phyloP scores from a whole-genome alignment of 176 grass and related monocot genomes.

The Aegilops tauschii region DNA sequence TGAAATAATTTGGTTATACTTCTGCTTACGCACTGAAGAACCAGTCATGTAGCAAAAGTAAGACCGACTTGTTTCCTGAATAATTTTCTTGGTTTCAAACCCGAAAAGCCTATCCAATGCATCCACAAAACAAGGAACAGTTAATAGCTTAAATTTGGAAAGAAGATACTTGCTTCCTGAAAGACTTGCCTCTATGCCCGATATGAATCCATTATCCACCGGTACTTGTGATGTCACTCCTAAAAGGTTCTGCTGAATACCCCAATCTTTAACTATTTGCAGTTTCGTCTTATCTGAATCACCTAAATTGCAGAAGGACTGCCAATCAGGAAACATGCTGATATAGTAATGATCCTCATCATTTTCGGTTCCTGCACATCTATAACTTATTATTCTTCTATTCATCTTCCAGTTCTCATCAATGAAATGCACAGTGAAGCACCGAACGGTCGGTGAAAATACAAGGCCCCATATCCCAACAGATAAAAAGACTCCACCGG shows the following conservation, averaged over 20 bases:
- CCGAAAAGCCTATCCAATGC: not conserved
- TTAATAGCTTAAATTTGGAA: not conserved
- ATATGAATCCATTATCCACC: not conserved
- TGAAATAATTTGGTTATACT: conserved; percentile 5
- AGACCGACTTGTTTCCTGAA: not conserved
- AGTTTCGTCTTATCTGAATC: not conserved
- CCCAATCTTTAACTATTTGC: not conserved
- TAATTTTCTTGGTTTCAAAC: not conserved
- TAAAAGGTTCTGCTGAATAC: conserved; percentile 6
- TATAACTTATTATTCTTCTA: conserved; percentile 14
- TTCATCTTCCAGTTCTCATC: conserved; percentile 19
- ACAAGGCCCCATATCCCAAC: not conserved
- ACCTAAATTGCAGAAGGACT: not conserved
- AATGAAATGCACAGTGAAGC: conserved; percentile 10
- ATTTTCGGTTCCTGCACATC: not conserved
- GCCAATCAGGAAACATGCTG: not conserved
- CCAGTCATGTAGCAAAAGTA: conserved; percentile 27
- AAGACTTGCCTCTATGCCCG: not conserved
- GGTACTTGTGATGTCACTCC: not conserved
- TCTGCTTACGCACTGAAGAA: not conserved
- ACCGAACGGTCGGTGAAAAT: not conserved
- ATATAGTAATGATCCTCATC: not conserved
- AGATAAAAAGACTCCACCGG: not conserved
- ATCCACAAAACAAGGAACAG: conserved; percentile 6
- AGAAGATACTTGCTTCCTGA: not conserved